A percentile compares a stretch with the other conserved stretches of the same genome.
phyloP scores from a whole-genome alignment of 2,329 filamentous ascomycete species.

The Fulvia fulva region DNA sequence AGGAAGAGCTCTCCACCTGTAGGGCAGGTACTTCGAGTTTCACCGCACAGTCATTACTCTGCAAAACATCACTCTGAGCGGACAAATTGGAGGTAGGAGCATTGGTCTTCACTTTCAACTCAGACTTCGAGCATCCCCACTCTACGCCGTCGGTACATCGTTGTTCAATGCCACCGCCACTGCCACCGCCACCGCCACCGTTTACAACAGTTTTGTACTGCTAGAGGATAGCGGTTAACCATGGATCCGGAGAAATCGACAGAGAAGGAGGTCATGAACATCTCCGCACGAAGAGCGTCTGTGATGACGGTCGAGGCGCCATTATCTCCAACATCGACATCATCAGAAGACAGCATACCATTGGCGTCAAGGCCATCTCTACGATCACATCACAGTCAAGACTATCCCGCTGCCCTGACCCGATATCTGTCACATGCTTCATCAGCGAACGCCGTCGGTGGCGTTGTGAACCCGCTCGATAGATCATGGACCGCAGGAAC shows the following conservation, averaged over 20 bases:
- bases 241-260: slow-evolving; percentile 17
- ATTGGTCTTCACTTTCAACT: background rate
- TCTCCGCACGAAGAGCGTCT: slow-evolving; percentile 16
- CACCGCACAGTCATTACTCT: background rate
- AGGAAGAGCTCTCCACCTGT: background rate
- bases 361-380: slow-evolving; percentile 17
- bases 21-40: slow-evolving; percentile 1
- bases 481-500: slow-evolving; percentile 21
- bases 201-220: background rate
- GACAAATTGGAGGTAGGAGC: background rate
- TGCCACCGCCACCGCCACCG: background rate
- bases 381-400: slow-evolving; percentile 20
- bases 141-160: background rate
- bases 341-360: slow-evolving; percentile 24
- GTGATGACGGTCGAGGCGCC: slow-evolving; percentile 28
- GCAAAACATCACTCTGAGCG: background rate
- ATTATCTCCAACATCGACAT: slow-evolving; percentile 20
- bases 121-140: background rate
- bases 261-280: slow-evolving; percentile 3
- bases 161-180: background rate
- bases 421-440: slow-evolving; percentile 28
- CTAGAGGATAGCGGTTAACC: background rate
- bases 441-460: slow-evolving; percentile 29
- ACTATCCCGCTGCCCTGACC: slow-evolving; percentile 21
- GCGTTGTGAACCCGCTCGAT: slow-evolving; percentile 21